Conservation (phyloP, 345 rosid genomes). For the Gossypium raimondii region DNA sequence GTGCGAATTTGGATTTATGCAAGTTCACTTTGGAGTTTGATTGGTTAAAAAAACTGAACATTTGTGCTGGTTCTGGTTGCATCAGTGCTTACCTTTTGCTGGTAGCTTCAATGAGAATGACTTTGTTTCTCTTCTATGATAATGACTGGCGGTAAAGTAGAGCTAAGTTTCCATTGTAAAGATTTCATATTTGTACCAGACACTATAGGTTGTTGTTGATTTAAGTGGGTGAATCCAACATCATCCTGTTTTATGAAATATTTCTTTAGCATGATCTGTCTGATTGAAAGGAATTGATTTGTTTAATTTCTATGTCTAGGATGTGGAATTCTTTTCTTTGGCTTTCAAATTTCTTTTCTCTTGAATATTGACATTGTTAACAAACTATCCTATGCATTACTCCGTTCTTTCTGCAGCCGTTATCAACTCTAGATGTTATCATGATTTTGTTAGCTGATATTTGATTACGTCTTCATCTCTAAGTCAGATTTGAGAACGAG, state of each 20-base stretch:
- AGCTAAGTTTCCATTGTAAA: not conserved
- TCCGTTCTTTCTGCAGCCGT: not conserved
- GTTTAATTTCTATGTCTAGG: constrained; percentile 2
- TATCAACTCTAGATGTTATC: not conserved
- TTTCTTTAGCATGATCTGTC: not conserved
- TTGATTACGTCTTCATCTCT: not conserved
- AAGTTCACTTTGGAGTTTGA: constrained; percentile 9
- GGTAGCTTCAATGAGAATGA: not conserved
- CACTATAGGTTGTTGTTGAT: not conserved
- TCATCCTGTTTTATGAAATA: not conserved
- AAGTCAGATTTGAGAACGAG: constrained; percentile 39
- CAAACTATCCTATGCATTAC: not conserved
- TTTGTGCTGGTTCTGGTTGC: not conserved
- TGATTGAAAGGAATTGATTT: not conserved
- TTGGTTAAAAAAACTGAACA: not conserved
- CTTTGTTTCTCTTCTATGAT: constrained; percentile 2
- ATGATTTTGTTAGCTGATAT: not conserved
- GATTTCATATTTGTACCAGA: constrained; percentile 3
- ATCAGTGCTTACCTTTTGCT: not conserved
- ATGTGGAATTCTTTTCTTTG: not conserved
- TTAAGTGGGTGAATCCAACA: not conserved
- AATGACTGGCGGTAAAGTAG: not conserved
- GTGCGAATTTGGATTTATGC: not conserved
- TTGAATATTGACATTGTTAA: not conserved
- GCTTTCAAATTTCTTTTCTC: not conserved